These are phyloP conservation scores for Phellopilus nigrolimitatus DNA, from an alignment of 1,284 basidiomycete species.

Conservation along the genomic window DNA sequence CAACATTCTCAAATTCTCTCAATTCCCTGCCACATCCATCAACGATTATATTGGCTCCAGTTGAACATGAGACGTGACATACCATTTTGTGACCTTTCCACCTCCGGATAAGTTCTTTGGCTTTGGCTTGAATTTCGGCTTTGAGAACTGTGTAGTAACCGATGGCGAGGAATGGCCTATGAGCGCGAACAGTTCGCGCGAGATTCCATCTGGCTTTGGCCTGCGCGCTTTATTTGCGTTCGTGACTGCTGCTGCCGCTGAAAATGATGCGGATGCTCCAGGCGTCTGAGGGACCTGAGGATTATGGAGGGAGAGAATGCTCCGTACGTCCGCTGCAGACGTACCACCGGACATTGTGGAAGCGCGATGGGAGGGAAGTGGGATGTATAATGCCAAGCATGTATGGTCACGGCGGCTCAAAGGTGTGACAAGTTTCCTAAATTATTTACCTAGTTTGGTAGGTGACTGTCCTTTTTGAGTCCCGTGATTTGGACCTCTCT, in stretches of 20 bases:
- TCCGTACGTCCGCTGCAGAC: constrained; percentile 77
- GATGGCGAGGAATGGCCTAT: constrained; percentile 90
- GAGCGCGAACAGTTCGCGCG: constrained; percentile 88
- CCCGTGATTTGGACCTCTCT: too few relatives aligned
- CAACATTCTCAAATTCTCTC: constrained; percentile 64
- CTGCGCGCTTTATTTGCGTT: constrained; percentile 26
- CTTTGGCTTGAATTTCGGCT: constrained; percentile 84
- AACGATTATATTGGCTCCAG: not conserved
- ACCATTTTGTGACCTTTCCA: constrained; percentile 60
- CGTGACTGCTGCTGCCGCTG: constrained; percentile 35
- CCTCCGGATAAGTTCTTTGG: constrained; percentile 59
- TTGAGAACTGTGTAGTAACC: constrained; percentile 67
- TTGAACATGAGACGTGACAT: too few relatives aligned
- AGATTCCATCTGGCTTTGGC: constrained; percentile 85
- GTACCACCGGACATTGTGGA: constrained; percentile 44
- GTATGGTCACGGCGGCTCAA: too few relatives aligned
- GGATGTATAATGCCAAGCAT: not conserved
- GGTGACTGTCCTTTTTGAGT: too few relatives aligned
- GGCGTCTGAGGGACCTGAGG: constrained; percentile 28
- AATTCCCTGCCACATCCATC: constrained; percentile 54
- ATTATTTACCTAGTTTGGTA: too few relatives aligned
- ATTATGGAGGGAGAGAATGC: constrained; percentile 64
- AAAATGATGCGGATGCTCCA: too few relatives aligned
- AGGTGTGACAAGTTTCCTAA: too few relatives aligned
- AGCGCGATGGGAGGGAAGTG: not conserved